Percentiles rank a stretch among this genome's conserved stretches.
Evolutionary conservation across 495 filamentous ascomycete species (phyloP).

Genomic region (Clohesyomyces aquaticus): DNA sequence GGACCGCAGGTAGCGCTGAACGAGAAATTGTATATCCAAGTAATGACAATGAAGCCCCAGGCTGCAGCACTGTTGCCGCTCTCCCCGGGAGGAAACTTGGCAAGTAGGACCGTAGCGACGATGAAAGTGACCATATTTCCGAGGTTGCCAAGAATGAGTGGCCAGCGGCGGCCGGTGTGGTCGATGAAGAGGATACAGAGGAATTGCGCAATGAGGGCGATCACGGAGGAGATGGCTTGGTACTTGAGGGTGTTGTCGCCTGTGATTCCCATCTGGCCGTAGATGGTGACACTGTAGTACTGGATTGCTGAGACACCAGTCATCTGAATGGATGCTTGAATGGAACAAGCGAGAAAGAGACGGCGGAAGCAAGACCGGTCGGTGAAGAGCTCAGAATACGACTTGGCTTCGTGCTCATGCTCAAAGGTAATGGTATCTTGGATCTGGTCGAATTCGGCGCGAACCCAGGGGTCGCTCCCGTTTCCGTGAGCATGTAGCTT

Average conservation of each 20-base stretch:
- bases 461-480: constrained; percentile 63
- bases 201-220: constrained; percentile 67
- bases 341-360: constrained; percentile 66
- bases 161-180: constrained; percentile 65
- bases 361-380: constrained; percentile 68
- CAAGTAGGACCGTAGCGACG: constrained; percentile 56
- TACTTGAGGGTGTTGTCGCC: constrained; percentile 68
- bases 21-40: constrained; percentile 71
- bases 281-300: constrained; percentile 70
- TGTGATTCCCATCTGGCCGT: constrained; percentile 66
- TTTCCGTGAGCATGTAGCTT: constrained; percentile 63
- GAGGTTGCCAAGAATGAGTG: constrained; percentile 67
- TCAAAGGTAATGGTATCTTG: constrained; percentile 62
- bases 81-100: constrained; percentile 60
- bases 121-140: constrained; percentile 65
- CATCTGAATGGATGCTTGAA: constrained; percentile 74
- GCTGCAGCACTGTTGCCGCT: constrained; percentile 60
- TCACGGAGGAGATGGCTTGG: constrained; percentile 70
- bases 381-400: constrained; percentile 67
- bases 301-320: constrained; percentile 71
- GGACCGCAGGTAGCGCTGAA: constrained; percentile 69
- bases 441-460: constrained; percentile 68
- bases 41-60: constrained; percentile 75
- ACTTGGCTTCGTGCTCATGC: constrained; percentile 69
- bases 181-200: constrained; percentile 71